Evolutionary conservation across 805 yeast species (phyloP).

Genomic region (Teunomyces panamensis): DNA sequence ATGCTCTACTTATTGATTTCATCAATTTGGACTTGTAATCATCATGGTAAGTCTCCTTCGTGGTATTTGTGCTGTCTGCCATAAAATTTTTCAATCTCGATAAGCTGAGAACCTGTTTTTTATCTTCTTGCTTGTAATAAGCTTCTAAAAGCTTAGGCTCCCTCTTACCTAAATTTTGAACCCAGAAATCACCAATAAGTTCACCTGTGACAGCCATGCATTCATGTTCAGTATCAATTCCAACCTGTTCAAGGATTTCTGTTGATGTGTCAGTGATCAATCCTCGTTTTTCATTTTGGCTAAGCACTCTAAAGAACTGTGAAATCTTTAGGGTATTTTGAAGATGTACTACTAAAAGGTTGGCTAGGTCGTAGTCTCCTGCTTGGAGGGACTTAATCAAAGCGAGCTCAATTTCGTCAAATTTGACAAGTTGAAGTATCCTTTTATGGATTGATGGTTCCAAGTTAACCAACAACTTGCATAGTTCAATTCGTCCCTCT

Average conservation of each 20-base stretch:
- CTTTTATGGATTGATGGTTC: constrained; percentile 66
- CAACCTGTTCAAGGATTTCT: constrained; percentile 14
- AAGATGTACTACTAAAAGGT: constrained; percentile 54
- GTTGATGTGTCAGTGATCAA: constrained; percentile 30
- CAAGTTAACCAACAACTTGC: constrained; percentile 61
- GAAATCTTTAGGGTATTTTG: constrained; percentile 55
- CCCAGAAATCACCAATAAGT: constrained; percentile 38
- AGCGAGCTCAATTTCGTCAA: constrained; percentile 73
- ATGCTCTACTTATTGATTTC: constrained; percentile 18
- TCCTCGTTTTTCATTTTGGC: constrained; percentile 38
- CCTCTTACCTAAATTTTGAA: constrained; percentile 24
- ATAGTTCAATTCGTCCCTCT: constrained; percentile 75
- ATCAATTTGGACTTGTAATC: constrained; percentile 22
- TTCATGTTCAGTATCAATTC: constrained; percentile 13
- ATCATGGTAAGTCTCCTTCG: constrained; percentile 17
- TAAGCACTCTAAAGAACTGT: constrained; percentile 66
- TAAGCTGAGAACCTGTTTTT: constrained; percentile 17
- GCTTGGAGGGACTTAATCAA: constrained; percentile 62
- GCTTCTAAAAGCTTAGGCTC: constrained; percentile 22
- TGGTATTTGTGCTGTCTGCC: constrained; percentile 11
- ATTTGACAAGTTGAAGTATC: constrained; percentile 55
- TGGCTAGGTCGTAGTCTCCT: constrained; percentile 58
- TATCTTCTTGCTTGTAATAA: constrained; percentile 32
- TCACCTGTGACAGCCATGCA: constrained; percentile 34
- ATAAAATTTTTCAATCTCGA: constrained; percentile 15